phyloP scores from a whole-genome alignment of 192 early-diverging fungal genomes.

The Podila clonocystis region DNA sequence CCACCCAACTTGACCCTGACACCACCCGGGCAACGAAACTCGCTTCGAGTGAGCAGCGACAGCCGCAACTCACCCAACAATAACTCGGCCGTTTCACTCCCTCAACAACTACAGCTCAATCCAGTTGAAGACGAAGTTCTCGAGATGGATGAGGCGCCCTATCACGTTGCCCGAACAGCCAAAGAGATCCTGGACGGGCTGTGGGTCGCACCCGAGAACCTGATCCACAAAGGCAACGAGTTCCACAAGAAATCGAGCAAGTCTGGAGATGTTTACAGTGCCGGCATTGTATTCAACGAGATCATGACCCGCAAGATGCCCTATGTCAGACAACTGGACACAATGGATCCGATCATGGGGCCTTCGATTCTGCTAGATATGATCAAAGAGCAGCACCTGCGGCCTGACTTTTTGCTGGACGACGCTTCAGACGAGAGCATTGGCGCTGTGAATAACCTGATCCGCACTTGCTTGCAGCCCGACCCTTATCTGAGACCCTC shows the following conservation, averaged over 20 bases:
- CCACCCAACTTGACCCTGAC: not conserved
- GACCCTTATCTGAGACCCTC: conserved; percentile 27
- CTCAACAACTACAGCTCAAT: not conserved
- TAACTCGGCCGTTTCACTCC: not conserved
- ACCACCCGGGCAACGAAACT: not conserved
- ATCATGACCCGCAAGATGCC: conserved; percentile 55
- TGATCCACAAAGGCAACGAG: conserved; percentile 2
- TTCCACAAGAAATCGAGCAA: conserved; percentile 13
- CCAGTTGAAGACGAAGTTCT: conserved; percentile 13
- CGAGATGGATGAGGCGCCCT: conserved; percentile 7
- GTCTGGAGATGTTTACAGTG: conserved; percentile 35
- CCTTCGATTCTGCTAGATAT: conserved; percentile 14
- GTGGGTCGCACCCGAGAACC: conserved; percentile 44
- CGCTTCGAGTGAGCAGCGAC: not conserved
- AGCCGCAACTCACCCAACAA: not conserved
- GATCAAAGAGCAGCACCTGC: conserved; percentile 34
- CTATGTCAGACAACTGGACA: conserved; percentile 26
- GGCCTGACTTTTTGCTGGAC: conserved; percentile 45
- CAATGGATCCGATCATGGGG: conserved; percentile 3
- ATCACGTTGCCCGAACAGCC: conserved; percentile 2
- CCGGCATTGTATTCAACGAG: conserved; percentile 59
- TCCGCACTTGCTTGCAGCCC: conserved; percentile 36
- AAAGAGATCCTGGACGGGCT: conserved; percentile 28
- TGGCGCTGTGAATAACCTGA: conserved; percentile 47
- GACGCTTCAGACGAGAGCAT: conserved; percentile 46